Evolutionary conservation across 2,329 filamentous ascomycete species (phyloP).

Genomic region (Rhynchosporium secalis): DNA sequence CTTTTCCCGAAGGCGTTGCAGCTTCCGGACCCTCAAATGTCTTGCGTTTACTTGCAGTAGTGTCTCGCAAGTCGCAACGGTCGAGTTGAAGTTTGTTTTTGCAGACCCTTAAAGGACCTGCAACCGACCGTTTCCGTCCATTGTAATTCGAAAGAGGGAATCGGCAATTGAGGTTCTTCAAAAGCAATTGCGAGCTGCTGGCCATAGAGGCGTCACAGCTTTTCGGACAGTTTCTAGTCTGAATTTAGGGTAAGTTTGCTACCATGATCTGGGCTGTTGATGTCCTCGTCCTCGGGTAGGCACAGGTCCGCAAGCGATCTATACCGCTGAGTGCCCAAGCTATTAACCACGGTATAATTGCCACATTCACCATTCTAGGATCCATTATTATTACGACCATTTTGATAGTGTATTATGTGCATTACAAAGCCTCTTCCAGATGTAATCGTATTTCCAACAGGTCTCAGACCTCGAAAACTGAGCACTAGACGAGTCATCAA

Average conservation of each 20-base stretch:
- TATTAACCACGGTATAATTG: too few relatives aligned
- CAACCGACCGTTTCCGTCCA: too few relatives aligned
- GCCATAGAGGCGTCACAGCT: conserved; percentile 4
- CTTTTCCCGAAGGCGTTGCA: neutral
- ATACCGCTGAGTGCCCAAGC: neutral
- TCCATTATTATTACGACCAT: too few relatives aligned
- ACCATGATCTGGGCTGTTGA: neutral
- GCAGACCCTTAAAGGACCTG: neutral
- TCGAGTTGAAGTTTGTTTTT: neutral
- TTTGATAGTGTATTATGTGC: too few relatives aligned
- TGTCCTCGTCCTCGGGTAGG: neutral
- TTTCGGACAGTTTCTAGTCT: neutral
- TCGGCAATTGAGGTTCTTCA: too few relatives aligned
- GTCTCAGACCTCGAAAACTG: neutral
- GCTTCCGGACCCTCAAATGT: conserved; percentile 3
- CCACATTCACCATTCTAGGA: too few relatives aligned
- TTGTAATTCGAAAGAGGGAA: neutral
- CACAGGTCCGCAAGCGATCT: neutral
- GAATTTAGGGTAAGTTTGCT: neutral
- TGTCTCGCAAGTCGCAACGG: neutral
- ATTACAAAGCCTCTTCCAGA: too few relatives aligned
- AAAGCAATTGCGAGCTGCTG: neutral
- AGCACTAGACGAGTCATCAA: neutral
- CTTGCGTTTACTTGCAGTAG: neutral
- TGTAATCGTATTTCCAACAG: neutral